Evolutionary conservation across 306 rosid genomes (phyloP).

Genomic region (Casuarina glauca): DNA sequence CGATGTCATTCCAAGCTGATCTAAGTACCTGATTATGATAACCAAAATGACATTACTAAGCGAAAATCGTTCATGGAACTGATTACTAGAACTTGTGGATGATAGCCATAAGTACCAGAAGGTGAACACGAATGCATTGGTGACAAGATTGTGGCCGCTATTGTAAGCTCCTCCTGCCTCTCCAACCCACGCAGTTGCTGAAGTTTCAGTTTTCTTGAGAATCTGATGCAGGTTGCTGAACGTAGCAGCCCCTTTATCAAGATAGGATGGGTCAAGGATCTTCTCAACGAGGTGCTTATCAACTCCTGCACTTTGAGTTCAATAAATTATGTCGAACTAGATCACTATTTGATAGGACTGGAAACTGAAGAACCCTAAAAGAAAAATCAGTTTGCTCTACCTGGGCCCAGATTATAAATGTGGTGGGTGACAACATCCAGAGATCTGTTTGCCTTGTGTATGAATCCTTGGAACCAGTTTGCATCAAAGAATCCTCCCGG

Average conservation of each 20-base stretch:
- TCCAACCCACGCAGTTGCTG: conserved; percentile 85
- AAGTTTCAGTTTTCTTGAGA: conserved; percentile 48
- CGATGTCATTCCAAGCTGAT: conserved; percentile 93
- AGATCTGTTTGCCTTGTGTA: conserved; percentile 41
- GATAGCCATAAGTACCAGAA: conserved; percentile 53
- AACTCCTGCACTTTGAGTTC: conserved; percentile 51
- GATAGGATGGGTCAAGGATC: conserved; percentile 69
- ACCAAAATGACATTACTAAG: not conserved
- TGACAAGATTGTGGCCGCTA: conserved; percentile 81
- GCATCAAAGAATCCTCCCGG: conserved; percentile 94
- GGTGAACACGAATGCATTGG: conserved; percentile 80
- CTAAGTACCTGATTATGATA: conserved; percentile 67
- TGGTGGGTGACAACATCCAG: conserved; percentile 71
- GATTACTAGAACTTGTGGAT: not conserved
- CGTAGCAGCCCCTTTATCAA: conserved; percentile 53
- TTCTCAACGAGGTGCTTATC: conserved; percentile 58
- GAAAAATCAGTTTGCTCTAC: conserved; percentile 29
- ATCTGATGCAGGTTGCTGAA: conserved; percentile 56
- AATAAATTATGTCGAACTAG: conserved; percentile 4
- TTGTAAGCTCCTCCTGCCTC: conserved; percentile 97
- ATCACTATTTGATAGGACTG: conserved; percentile 8
- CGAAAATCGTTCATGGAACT: not conserved
- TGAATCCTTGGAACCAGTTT: conserved; percentile 65
- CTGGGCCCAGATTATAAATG: conserved; percentile 91
- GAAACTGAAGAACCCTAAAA: not conserved